These are phyloP conservation scores for Hortaea werneckii DNA, from an alignment of 2,329 filamentous ascomycete species.

Conservation along the genomic window DNA sequence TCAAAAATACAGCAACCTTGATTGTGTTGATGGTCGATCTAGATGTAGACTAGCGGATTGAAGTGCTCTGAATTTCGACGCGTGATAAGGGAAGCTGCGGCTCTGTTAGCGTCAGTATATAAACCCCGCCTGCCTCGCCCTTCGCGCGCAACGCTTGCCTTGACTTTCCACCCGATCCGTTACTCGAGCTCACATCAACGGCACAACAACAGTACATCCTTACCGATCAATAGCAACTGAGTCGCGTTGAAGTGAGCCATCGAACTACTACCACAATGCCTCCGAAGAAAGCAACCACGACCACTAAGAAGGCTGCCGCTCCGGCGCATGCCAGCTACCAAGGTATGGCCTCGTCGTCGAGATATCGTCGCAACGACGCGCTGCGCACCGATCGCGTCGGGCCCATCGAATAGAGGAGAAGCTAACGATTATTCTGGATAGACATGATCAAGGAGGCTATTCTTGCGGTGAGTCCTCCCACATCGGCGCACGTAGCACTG, in stretches of 20 bases:
- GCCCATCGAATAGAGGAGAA: slow-evolving; percentile 24
- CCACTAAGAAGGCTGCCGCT: slow-evolving; percentile 48
- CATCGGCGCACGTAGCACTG: slow-evolving; percentile 34
- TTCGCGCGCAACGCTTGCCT: background rate
- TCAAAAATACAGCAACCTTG: too few relatives aligned
- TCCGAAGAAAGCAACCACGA: slow-evolving; percentile 43
- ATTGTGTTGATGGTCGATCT: background rate
- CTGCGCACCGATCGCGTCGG: background rate
- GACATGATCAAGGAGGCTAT: slow-evolving; percentile 68
- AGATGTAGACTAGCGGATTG: background rate
- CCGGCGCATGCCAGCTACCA: slow-evolving; percentile 54
- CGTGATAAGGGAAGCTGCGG: background rate
- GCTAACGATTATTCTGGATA: slow-evolving; percentile 44
- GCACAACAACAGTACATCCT: slow-evolving; percentile 1
- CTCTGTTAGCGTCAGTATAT: background rate
- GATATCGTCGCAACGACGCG: background rate
- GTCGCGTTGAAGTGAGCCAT: slow-evolving; percentile 22
- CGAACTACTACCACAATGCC: slow-evolving; percentile 41
- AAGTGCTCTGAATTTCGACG: background rate
- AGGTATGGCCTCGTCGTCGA: slow-evolving; percentile 39
- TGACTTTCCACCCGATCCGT: background rate
- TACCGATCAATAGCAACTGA: slow-evolving; percentile 23
- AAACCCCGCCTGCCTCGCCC: background rate
- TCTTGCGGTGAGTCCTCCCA: slow-evolving; percentile 54
- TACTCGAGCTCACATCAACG: slow-evolving; percentile 3